These are phyloP conservation scores for Dicorynia guianensis DNA, from an alignment of 306 rosid genomes.

Conservation along the genomic window DNA sequence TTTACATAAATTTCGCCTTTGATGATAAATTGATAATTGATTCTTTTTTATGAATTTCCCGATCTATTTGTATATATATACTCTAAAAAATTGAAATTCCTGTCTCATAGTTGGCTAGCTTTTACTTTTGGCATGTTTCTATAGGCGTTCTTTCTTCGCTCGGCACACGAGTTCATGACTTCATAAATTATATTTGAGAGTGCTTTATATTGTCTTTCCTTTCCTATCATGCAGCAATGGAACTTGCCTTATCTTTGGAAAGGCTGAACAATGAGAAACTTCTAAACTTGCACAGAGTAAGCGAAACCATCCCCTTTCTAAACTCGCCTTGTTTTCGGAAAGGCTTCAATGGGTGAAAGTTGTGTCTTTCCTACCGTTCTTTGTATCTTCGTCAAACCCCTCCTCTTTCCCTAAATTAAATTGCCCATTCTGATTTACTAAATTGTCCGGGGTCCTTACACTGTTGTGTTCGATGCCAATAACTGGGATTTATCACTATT, in stretches of 20 bases:
- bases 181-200: too few relatives aligned
- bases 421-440: not conserved
- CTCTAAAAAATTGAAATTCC: too few relatives aligned
- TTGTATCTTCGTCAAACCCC: not conserved
- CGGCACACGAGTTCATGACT: not conserved
- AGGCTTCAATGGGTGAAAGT: too few relatives aligned
- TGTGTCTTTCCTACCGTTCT: not conserved
- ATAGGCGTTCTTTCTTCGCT: not conserved
- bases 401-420: not conserved
- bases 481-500: slow-evolving; percentile 13
- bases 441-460: not conserved
- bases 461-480: not conserved
- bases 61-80: too few relatives aligned
- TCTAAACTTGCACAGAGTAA: slow-evolving; percentile 46
- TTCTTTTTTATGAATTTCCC: too few relatives aligned
- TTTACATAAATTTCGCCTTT: too few relatives aligned
- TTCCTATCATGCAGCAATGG: slow-evolving; percentile 45
- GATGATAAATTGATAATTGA: too few relatives aligned
- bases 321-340: too few relatives aligned
- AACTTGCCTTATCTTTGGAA: slow-evolving; percentile 54
- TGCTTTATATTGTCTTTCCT: not conserved
- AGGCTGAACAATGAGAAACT: slow-evolving; percentile 53
- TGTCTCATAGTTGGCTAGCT: too few relatives aligned
- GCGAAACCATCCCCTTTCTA: not conserved
- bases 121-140: not conserved